Evolutionary conservation across 352 stramenopile genomes (phyloP).

Genomic region (Phytophthora pini): DNA sequence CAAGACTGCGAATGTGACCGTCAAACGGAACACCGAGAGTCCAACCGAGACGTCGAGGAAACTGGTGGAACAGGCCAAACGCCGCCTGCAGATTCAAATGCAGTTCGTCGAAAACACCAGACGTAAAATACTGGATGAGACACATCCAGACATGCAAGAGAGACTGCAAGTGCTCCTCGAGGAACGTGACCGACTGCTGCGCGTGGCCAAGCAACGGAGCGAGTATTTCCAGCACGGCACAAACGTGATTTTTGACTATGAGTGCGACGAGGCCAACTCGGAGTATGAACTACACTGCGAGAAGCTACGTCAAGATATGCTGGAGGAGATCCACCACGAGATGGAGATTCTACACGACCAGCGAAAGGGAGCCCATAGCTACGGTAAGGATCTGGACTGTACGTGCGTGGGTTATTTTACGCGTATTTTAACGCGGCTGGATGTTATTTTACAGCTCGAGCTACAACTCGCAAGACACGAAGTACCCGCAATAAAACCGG

Average conservation of each 20-base stretch:
- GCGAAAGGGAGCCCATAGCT: constrained; percentile 60
- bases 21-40: constrained; percentile 23
- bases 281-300: constrained; percentile 82
- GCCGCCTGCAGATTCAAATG: constrained; percentile 69
- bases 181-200: constrained; percentile 59
- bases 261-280: constrained; percentile 80
- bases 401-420: neutral
- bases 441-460: constrained; percentile 45
- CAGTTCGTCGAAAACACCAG: constrained; percentile 73
- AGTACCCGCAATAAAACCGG: constrained; percentile 70
- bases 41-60: constrained; percentile 37
- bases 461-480: constrained; percentile 79
- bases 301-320: constrained; percentile 84
- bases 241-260: constrained; percentile 79
- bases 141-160: constrained; percentile 69
- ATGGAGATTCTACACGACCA: constrained; percentile 86
- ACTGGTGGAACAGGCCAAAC: constrained; percentile 41
- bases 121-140: constrained; percentile 66
- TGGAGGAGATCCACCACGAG: constrained; percentile 87
- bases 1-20: constrained; percentile 6
- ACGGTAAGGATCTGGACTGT: constrained; percentile 32
- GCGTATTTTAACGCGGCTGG: constrained; percentile 10
- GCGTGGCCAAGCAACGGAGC: constrained; percentile 47
- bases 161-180: constrained; percentile 48
- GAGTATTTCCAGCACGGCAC: constrained; percentile 69